Percentiles rank a stretch among this genome's conserved stretches.
Conservation (phyloP, 768 basidiomycete species). For the Podaxis pistillaris region DNA sequence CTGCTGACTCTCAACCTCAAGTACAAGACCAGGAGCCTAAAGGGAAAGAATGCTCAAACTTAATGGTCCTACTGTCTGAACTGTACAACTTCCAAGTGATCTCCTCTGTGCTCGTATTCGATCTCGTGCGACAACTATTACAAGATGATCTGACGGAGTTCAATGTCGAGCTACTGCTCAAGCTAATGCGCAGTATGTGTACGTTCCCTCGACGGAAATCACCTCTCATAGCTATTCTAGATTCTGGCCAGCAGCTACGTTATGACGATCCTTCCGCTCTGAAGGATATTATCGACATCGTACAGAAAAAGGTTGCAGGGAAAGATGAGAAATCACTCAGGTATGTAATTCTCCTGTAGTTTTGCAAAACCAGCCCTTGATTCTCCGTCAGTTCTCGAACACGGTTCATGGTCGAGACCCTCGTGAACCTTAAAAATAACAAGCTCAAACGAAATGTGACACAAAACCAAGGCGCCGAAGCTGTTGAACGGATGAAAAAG, state of each 20-base stretch:
- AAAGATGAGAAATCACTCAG: constrained; percentile 46
- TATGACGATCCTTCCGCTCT: constrained; percentile 90
- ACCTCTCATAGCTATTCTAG: constrained; percentile 39
- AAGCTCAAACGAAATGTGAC: constrained; percentile 64
- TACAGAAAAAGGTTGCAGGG: constrained; percentile 67
- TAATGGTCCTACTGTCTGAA: constrained; percentile 85
- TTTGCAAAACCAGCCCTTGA: background rate
- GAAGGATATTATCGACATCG: constrained; percentile 85
- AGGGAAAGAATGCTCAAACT: constrained; percentile 88
- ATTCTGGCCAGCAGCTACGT: constrained; percentile 88
- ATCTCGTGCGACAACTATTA: constrained; percentile 78
- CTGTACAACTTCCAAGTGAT: constrained; percentile 96
- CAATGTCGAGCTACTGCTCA: constrained; percentile 83
- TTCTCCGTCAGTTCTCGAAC: constrained; percentile 69
- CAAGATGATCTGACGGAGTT: constrained; percentile 67
- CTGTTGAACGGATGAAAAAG: constrained; percentile 86
- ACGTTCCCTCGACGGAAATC: background rate
- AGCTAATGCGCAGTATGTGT: constrained; percentile 73
- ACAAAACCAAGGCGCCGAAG: constrained; percentile 70
- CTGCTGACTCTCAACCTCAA: constrained; percentile 11
- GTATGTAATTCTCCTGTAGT: constrained; percentile 30
- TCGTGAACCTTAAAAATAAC: constrained; percentile 91
- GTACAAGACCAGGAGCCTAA: constrained; percentile 32
- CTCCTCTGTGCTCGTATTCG: constrained; percentile 86
- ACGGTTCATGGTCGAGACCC: constrained; percentile 93